Conservation (phyloP, 1,139 yeast species). For the Saccharomyces hybrid region DNA sequence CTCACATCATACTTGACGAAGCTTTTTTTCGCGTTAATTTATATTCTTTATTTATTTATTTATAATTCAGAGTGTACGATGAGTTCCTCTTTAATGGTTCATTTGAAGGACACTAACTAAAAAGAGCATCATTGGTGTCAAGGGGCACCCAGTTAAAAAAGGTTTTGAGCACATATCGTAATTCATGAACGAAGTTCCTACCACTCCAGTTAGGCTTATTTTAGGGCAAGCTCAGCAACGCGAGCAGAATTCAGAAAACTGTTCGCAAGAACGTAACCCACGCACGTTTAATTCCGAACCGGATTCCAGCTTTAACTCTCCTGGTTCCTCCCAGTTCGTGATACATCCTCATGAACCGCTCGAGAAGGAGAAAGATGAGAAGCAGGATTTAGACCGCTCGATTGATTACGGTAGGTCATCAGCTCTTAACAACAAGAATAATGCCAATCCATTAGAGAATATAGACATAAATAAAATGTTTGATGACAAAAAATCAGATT, state of each 20-base stretch:
- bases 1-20: background rate
- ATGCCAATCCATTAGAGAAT: slow-evolving; percentile 12
- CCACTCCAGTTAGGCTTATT: background rate
- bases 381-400: slow-evolving; percentile 1
- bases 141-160: background rate
- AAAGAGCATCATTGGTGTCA: background rate
- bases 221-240: background rate
- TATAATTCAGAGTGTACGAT: background rate
- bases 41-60: background rate
- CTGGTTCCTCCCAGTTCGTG: slow-evolving; percentile 4
- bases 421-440: background rate
- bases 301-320: background rate
- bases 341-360: slow-evolving; percentile 20
- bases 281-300: background rate
- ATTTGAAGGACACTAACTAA: background rate
- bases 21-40: background rate
- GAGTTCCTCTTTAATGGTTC: background rate
- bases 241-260: background rate
- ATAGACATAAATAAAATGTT: slow-evolving; percentile 21
- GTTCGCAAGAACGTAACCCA: background rate
- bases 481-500: background rate
- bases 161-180: background rate
- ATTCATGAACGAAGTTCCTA: background rate
- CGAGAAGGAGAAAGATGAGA: slow-evolving; percentile 8
- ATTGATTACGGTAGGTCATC: slow-evolving; percentile 4